Evolutionary conservation across 2,329 filamentous ascomycete genomes (phyloP).

Genomic region (Aspergillus sp.): DNA sequence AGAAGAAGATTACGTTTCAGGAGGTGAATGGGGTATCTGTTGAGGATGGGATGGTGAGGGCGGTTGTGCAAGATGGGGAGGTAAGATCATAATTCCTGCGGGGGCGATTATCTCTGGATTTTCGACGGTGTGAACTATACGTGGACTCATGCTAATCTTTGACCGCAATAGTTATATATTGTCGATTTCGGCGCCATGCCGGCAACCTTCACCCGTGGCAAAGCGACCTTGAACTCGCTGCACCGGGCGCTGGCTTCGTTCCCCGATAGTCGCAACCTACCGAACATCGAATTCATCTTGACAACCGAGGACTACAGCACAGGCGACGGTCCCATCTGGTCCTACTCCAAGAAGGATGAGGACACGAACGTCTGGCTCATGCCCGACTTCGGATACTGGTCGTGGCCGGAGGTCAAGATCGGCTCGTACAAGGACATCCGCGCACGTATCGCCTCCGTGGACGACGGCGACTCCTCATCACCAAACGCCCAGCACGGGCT

Average conservation of each 20-base stretch:
- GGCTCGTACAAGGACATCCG: slow-evolving; percentile 46
- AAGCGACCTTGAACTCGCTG: slow-evolving; percentile 48
- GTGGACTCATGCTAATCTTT: neutral
- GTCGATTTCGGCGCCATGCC: slow-evolving; percentile 35
- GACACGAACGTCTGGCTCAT: slow-evolving; percentile 50
- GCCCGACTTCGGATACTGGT: slow-evolving; percentile 56
- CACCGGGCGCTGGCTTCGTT: slow-evolving; percentile 48
- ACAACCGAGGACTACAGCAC: slow-evolving; percentile 47
- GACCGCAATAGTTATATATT: slow-evolving; percentile 34
- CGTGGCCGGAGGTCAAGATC: slow-evolving; percentile 51
- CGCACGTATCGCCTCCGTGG: slow-evolving; percentile 36
- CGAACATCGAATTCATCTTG: slow-evolving; percentile 52
- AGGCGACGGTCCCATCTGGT: slow-evolving; percentile 40
- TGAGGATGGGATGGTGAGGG: slow-evolving; percentile 39
- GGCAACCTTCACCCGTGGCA: slow-evolving; percentile 36
- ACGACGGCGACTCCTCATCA: slow-evolving; percentile 27
- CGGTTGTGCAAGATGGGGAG: slow-evolving; percentile 34
- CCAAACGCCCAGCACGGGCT: slow-evolving; percentile 17
- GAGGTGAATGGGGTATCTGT: slow-evolving; percentile 34
- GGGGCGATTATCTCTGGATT: too few relatives aligned
- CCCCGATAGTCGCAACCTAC: slow-evolving; percentile 40
- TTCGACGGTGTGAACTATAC: too few relatives aligned
- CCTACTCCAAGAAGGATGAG: slow-evolving; percentile 42
- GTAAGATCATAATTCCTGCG: slow-evolving; percentile 21
- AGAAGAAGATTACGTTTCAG: slow-evolving; percentile 29